Conservation (phyloP, 257 asterid genomes). For the Solanum chaucha region DNA sequence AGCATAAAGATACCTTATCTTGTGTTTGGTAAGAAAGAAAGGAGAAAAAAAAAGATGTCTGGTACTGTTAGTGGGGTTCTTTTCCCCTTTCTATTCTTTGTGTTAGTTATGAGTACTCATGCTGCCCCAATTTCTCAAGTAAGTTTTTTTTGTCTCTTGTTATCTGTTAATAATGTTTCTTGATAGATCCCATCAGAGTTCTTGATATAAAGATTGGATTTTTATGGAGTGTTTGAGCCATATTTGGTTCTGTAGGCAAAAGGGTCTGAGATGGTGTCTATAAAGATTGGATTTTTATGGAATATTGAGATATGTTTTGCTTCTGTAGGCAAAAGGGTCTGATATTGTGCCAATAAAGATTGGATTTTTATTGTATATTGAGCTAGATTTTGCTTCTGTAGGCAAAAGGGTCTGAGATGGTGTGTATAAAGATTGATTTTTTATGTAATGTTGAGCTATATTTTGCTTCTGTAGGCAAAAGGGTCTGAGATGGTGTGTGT, state of each 20-base stretch:
- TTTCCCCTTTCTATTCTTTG: constrained; percentile 23
- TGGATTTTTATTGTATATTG: neutral
- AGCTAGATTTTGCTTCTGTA: neutral
- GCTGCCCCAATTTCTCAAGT: constrained; percentile 23
- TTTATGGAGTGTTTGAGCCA: neutral
- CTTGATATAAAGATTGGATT: neutral
- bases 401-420: neutral
- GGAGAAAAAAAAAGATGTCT: constrained; percentile 20
- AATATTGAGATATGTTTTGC: neutral
- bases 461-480: neutral
- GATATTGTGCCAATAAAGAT: neutral
- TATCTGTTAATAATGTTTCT: neutral
- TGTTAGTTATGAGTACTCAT: constrained; percentile 22
- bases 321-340: neutral
- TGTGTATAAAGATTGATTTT: neutral
- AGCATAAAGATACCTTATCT: neutral
- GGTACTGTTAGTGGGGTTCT: constrained; percentile 24
- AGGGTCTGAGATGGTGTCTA: neutral
- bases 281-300: neutral
- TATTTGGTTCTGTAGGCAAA: neutral
- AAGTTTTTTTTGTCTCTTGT: constrained; percentile 4
- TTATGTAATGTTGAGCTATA: neutral
- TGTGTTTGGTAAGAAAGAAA: neutral
- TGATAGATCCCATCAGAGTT: constrained; percentile 23
- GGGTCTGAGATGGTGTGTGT: neutral